These are phyloP conservation scores for Penicillium hesseltinei DNA, from an alignment of 2,329 filamentous ascomycete genomes.

Conservation along the genomic window DNA sequence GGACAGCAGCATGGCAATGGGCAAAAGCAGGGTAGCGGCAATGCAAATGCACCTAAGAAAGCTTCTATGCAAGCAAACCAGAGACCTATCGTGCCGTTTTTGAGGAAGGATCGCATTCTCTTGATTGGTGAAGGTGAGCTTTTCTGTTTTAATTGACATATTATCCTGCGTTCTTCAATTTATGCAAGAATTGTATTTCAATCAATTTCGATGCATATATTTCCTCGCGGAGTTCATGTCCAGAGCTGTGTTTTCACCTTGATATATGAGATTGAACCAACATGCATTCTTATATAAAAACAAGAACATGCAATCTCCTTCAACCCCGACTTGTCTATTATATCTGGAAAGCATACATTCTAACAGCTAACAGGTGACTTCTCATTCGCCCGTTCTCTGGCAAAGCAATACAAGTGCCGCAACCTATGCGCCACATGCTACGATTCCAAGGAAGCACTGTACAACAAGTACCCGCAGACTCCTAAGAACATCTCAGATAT, in stretches of 20 bases:
- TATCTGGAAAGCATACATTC: not conserved
- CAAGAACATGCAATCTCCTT: not conserved
- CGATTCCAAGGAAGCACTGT: slow-evolving; percentile 50
- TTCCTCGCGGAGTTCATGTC: not conserved
- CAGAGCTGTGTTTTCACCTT: not conserved
- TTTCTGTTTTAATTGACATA: slow-evolving; percentile 1
- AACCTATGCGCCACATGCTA: slow-evolving; percentile 46
- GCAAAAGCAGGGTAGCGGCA: slow-evolving; percentile 10
- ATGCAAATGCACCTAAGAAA: slow-evolving; percentile 16
- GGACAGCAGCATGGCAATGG: slow-evolving; percentile 6
- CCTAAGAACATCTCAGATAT: slow-evolving; percentile 56
- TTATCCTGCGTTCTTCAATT: slow-evolving; percentile 7
- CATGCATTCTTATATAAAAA: not conserved
- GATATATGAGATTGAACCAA: not conserved
- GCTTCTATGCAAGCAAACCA: slow-evolving; percentile 24
- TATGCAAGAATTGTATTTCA: not conserved
- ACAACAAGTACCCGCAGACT: slow-evolving; percentile 72
- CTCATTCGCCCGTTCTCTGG: slow-evolving; percentile 48
- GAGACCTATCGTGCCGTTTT: slow-evolving; percentile 41
- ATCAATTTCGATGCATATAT: not conserved
- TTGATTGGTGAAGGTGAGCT: slow-evolving; percentile 47
- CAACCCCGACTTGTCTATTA: not conserved
- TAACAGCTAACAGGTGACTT: slow-evolving; percentile 34
- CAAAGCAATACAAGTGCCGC: slow-evolving; percentile 41
- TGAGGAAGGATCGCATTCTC: slow-evolving; percentile 42